phyloP scores from a whole-genome alignment of 208 protist species.

The Leishmania martiniquensis region DNA sequence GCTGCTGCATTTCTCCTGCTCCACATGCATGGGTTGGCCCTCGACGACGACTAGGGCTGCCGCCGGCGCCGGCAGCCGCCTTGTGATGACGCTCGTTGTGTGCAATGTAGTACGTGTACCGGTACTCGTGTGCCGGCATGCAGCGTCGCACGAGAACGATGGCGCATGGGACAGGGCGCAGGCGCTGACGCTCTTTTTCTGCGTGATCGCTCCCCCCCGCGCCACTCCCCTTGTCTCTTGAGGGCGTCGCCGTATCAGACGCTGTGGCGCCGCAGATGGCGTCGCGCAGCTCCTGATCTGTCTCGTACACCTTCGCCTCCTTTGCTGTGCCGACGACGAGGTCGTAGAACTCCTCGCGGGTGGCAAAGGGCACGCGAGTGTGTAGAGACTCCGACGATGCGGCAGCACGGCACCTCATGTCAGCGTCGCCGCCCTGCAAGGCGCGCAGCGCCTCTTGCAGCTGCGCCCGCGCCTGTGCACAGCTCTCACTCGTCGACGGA shows the following conservation, averaged over 20 bases:
- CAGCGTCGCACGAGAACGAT: conserved; percentile 45
- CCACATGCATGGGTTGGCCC: background rate
- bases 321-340: conserved; percentile 43
- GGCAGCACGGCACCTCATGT: background rate
- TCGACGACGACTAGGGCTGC: conserved; percentile 1
- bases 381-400: background rate
- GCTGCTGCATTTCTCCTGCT: background rate
- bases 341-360: conserved; percentile 38
- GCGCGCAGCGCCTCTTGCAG: conserved; percentile 8
- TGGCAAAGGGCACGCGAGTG: conserved; percentile 35
- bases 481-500: background rate
- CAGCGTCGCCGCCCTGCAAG: background rate
- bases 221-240: background rate
- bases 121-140: conserved; percentile 27
- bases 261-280: background rate
- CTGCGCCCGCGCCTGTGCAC: conserved; percentile 14
- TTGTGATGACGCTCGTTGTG: conserved; percentile 37
- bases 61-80: background rate
- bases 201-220: background rate
- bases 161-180: conserved; percentile 49
- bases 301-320: conserved; percentile 31
- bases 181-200: background rate
- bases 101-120: conserved; percentile 31
- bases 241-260: background rate
- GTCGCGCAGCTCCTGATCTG: conserved; percentile 24